Conservation (phyloP, 1,284 basidiomycete species). For the Quambalaria eucalypti region DNA sequence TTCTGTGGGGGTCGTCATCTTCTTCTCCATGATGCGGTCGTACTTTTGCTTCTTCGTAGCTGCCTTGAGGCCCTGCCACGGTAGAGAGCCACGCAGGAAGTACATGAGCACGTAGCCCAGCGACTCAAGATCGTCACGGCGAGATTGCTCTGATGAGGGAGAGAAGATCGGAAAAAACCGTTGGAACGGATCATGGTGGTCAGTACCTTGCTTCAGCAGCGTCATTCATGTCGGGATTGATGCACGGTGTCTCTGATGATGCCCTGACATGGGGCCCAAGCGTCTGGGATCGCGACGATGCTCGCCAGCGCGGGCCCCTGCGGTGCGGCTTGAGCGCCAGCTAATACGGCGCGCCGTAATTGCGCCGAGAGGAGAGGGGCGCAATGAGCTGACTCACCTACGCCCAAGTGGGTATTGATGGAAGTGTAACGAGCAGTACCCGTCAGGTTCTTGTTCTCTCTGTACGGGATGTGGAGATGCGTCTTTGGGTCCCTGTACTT, state of each 20-base stretch:
- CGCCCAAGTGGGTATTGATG: slow-evolving; percentile 97
- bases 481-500: slow-evolving; percentile 99
- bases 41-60: slow-evolving; percentile 48
- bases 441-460: slow-evolving; percentile 99
- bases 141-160: slow-evolving; percentile 41
- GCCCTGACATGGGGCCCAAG: too few species aligned
- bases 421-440: slow-evolving; percentile 98
- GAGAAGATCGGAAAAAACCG: too few species aligned
- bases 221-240: too few species aligned
- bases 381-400: slow-evolving; percentile 60
- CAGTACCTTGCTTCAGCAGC: too few species aligned
- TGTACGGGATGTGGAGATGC: slow-evolving; percentile 96
- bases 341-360: too few species aligned
- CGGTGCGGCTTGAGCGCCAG: too few species aligned
- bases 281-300: too few species aligned
- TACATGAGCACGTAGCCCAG: slow-evolving; percentile 47
- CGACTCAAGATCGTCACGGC: slow-evolving; percentile 45
- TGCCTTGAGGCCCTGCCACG: slow-evolving; percentile 46
- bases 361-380: too few species aligned
- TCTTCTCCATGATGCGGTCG: slow-evolving; percentile 48
- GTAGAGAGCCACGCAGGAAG: slow-evolving; percentile 45
- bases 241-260: too few species aligned
- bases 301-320: too few species aligned
- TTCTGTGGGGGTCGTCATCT: slow-evolving; percentile 48
- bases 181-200: too few species aligned